Conservation (phyloP, 768 basidiomycete genomes). For the Pleurotus pulmonarius region DNA sequence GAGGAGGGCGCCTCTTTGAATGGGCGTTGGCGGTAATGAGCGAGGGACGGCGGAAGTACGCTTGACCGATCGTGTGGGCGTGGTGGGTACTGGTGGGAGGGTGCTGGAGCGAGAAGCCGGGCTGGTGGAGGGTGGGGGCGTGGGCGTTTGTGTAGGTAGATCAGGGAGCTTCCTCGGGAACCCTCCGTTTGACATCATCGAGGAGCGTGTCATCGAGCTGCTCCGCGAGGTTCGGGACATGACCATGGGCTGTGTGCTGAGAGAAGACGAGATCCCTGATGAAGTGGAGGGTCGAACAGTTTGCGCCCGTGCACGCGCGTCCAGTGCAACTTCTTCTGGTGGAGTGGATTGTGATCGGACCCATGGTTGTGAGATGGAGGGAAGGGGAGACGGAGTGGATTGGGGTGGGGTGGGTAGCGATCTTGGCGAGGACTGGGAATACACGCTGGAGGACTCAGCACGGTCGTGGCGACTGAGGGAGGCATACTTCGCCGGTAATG, state of each 20-base stretch:
- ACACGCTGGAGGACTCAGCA: background rate
- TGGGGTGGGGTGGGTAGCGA: conserved; percentile 1
- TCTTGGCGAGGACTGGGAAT: background rate
- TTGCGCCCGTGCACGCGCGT: background rate
- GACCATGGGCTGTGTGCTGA: too few relatives aligned
- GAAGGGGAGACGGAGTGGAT: conserved; percentile 1
- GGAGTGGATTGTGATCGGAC: conserved; percentile 1
- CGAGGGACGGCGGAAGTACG: conserved; percentile 2
- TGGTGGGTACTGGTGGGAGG: background rate
- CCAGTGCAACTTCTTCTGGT: background rate
- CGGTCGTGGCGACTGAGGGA: background rate
- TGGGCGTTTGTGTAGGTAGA: background rate
- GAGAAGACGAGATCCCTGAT: background rate
- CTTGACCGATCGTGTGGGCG: background rate
- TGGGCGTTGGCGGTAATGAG: conserved; percentile 1
- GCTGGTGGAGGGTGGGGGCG: conserved; percentile 2
- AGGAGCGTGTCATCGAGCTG: background rate
- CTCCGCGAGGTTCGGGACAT: background rate
- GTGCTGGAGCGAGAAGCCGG: background rate
- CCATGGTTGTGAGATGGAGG: background rate
- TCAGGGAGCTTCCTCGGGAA: conserved; percentile 2
- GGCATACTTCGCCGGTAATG: conserved; percentile 28
- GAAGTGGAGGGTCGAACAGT: background rate
- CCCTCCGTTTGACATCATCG: conserved; percentile 4
- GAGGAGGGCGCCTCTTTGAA: background rate